Base-by-base conservation (phyloP, 2,329 filamentous ascomycete species). In the Fusarium drepaniforme region DNA sequence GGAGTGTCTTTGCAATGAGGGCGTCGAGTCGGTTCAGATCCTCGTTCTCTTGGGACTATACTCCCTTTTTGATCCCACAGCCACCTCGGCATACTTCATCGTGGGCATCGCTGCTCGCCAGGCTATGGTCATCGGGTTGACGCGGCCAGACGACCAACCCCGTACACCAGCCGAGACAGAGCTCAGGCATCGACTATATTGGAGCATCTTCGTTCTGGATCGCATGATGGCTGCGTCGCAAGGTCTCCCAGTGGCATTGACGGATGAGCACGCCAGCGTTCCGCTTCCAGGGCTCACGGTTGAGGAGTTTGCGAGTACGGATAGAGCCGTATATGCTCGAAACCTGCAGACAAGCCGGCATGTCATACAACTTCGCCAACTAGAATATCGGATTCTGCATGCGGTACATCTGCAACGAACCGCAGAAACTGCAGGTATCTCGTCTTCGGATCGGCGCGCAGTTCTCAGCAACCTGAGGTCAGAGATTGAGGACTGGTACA, bases 401-500 rank as follows among this genome's bases (percentile, higher is more conserved):
- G 77, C 81, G 7, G 77, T 86, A 9, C 83, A 85, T 59, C 75
- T 83, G 15, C 76, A 82, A 9, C 77, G 79, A 51, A 77, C 78
- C 5, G 64, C 78, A 4, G 79, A 82, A 5, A 78, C 80, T 7
- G 77, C 78, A n/a, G 71, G 77, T 3, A 73, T 84, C 28, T 76
- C 79, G 1, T 79, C 79, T 9, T 70, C 79, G 5, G 83, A 84
- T 64, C 77, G 82, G 5, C 79, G 79, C 12, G 77, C 81, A 37
- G 76, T 83, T 8, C 59, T 83, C 3, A 80, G 80, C 44, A 78
- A 79, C 23, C 79, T 86, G 30, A 80, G 84, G n/a, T 77, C 82
- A n/a, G 81, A 84, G 30, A 85, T 87, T 23, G 85, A 87, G 64
- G 82, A 86, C 68, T 87, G 86, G 85, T 87, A 87, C 70, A 86